A percentile compares a stretch with the other conserved stretches of the same genome.
phyloP scores from a whole-genome alignment of 2,329 filamentous ascomycete genomes.

The Colletotrichum eleusines region DNA sequence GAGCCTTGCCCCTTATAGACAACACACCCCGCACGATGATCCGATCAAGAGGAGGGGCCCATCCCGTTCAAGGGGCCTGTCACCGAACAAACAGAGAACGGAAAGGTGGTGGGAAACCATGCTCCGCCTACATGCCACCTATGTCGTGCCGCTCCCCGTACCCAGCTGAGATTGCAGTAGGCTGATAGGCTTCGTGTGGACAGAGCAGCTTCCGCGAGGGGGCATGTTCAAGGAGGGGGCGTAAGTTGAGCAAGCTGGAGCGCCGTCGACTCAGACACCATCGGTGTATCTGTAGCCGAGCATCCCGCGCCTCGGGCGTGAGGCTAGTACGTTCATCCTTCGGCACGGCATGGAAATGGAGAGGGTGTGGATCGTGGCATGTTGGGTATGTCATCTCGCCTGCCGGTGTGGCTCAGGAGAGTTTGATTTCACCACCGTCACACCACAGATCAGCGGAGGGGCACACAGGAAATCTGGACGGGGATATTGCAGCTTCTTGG shows the following conservation, averaged over 20 bases:
- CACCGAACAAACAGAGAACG: not conserved
- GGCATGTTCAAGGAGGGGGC: not conserved
- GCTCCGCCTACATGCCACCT: not conserved
- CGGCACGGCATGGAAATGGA: constrained; percentile 5
- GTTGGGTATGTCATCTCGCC: not conserved
- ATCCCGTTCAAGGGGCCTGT: constrained; percentile 5
- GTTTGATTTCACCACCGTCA: not conserved
- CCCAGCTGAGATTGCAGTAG: constrained; percentile 11
- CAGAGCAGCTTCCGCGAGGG: not conserved
- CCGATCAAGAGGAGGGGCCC: constrained; percentile 11
- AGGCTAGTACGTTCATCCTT: constrained; percentile 8
- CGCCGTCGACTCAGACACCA: constrained; percentile 19
- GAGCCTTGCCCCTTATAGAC: not conserved
- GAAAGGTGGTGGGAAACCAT: constrained; percentile 1
- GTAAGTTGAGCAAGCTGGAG: constrained; percentile 9
- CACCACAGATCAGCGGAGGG: not conserved
- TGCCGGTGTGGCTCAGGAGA: not conserved
- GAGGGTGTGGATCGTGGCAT: not conserved
- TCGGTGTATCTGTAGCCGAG: constrained; percentile 1
- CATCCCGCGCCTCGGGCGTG: constrained; percentile 28
- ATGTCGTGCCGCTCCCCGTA: constrained; percentile 27
- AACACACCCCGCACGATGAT: constrained; percentile 6
- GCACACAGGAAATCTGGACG: too few relatives aligned
- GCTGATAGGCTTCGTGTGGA: not conserved
- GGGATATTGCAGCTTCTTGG: too few relatives aligned